phyloP scores from a whole-genome alignment of 2,329 filamentous ascomycete genomes.

The Pezizomycotina sp. region DNA sequence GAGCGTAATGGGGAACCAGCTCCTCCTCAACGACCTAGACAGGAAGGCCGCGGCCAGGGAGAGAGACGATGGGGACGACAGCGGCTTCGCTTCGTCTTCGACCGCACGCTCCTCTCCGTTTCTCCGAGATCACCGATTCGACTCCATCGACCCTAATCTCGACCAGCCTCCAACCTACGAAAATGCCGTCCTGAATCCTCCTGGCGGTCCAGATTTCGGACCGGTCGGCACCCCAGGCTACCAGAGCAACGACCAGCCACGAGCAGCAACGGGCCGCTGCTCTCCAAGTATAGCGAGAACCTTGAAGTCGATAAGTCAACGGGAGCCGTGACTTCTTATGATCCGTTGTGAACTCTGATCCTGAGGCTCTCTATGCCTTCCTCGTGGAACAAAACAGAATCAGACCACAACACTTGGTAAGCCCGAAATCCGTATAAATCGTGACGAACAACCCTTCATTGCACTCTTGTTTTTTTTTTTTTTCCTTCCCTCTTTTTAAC shows the following conservation, averaged over 20 bases:
- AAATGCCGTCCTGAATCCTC: slow-evolving; percentile 9
- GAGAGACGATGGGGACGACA: too few species aligned
- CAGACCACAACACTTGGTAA: slow-evolving; percentile 9
- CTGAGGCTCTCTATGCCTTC: slow-evolving; percentile 24
- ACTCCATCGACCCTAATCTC: slow-evolving; percentile 6
- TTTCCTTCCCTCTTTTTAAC: slow-evolving; percentile 3
- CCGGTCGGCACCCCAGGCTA: slow-evolving; percentile 9
- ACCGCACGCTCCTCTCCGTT: too few species aligned
- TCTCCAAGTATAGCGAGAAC: slow-evolving; percentile 12
- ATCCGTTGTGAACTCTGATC: slow-evolving; percentile 24
- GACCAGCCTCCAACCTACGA: slow-evolving; percentile 16
- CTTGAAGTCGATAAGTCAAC: too few species aligned
- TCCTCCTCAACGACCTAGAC: too few species aligned
- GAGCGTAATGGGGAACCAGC: too few species aligned
- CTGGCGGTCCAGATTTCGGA: slow-evolving; percentile 9
- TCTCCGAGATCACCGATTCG: too few species aligned
- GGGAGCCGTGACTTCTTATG: slow-evolving; percentile 21
- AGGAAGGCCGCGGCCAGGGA: too few species aligned
- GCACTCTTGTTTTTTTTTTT: slow-evolving; percentile 6
- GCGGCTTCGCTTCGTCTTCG: too few species aligned
- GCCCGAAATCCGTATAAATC: background rate
- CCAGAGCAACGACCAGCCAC: slow-evolving; percentile 11
- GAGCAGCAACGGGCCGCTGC: slow-evolving; percentile 13
- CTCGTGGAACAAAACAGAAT: slow-evolving; percentile 18
- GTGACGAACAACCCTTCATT: background rate